Evolutionary conservation across 352 stramenopile species (phyloP).

Genomic region (Phytophthora rubi): DNA sequence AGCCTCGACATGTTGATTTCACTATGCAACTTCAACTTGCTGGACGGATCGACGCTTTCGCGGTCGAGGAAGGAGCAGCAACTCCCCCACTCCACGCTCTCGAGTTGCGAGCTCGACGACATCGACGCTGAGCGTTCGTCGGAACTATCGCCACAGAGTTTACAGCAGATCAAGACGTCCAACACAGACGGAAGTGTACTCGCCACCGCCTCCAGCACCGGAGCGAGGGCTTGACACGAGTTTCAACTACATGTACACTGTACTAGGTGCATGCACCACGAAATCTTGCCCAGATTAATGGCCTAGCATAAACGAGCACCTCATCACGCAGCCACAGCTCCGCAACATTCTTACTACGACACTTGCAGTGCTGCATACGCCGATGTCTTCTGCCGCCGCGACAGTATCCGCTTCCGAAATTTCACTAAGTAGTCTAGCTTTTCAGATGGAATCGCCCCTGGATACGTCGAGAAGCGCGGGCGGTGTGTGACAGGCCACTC

Average conservation of each 20-base stretch:
- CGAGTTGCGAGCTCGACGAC: constrained; percentile 34
- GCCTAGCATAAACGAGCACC: too few relatives aligned
- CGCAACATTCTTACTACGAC: too few relatives aligned
- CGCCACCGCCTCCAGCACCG: neutral
- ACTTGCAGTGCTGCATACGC: too few relatives aligned
- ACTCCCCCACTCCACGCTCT: constrained; percentile 22
- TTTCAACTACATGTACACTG: constrained; percentile 46
- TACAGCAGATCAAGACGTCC: neutral
- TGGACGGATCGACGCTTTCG: constrained; percentile 24
- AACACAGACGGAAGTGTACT: constrained; percentile 9
- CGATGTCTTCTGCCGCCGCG: too few relatives aligned
- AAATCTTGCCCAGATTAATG: too few relatives aligned
- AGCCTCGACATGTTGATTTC: constrained; percentile 1
- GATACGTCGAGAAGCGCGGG: too few relatives aligned
- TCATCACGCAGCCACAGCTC: too few relatives aligned
- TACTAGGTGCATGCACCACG: too few relatives aligned
- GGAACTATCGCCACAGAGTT: constrained; percentile 1
- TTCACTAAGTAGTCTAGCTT: too few relatives aligned
- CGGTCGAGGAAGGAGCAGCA: constrained; percentile 26
- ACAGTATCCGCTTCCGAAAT: too few relatives aligned
- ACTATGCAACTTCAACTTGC: constrained; percentile 31
- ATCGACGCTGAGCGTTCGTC: constrained; percentile 30
- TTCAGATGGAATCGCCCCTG: too few relatives aligned
- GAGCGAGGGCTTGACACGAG: constrained; percentile 35
- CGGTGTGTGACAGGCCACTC: too few relatives aligned